These are phyloP conservation scores for Musa schizocarpa DNA, from an alignment of 176 grass and related monocot genomes.

Conservation along the genomic window DNA sequence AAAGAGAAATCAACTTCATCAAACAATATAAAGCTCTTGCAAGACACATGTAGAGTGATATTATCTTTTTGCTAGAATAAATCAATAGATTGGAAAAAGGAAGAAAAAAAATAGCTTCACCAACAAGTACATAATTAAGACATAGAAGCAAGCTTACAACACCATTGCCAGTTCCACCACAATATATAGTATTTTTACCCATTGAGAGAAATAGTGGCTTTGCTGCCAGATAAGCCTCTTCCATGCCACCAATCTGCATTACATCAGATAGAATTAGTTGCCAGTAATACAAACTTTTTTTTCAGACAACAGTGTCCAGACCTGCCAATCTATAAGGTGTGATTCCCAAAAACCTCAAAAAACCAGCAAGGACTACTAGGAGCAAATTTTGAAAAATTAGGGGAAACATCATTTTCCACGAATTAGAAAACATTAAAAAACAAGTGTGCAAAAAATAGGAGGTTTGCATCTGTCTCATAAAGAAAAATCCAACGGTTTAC, in stretches of 20 bases:
- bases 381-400: not conserved
- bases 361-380: not conserved
- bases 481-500: not conserved
- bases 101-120: not conserved
- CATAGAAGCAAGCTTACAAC: constrained; percentile 41
- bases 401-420: not conserved
- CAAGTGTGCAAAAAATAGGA: not conserved
- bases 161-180: constrained; percentile 80
- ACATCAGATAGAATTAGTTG: constrained; percentile 17
- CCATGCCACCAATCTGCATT: constrained; percentile 72
- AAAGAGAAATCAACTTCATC: not conserved
- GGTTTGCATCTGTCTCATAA: not conserved
- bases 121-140: not conserved
- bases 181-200: constrained; percentile 81
- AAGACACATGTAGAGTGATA: too few species aligned
- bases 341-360: not conserved
- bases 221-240: constrained; percentile 73
- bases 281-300: not conserved
- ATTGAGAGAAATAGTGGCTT: constrained; percentile 75
- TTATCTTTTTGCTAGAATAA: not conserved
- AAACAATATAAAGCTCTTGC: not conserved
- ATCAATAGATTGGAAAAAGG: not conserved
- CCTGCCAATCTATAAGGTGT: too few species aligned
- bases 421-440: not conserved
- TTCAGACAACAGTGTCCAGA: too few species aligned